Evolutionary conservation across 139 green algal genomes (phyloP), one percentile per base, ranked within the genome.

Genomic region (Desmodesmus armatus): DNA sequence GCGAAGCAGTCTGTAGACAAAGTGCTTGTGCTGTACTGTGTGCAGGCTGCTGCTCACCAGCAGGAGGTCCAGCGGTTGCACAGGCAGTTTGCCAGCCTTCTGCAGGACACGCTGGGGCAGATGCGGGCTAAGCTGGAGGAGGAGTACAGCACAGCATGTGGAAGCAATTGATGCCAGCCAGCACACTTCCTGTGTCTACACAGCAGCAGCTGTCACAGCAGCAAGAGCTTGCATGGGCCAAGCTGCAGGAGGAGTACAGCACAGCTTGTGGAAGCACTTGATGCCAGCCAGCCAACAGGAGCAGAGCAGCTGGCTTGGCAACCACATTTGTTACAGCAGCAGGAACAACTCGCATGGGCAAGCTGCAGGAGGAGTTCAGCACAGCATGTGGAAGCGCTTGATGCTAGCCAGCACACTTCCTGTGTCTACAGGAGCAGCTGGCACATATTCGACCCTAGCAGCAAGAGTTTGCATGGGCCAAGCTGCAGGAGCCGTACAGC

Each of bases 281-380:
- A n/a, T n/a, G n/a, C n/a, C n/a, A n/a, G n/a, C n/a, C n/a, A n/a
- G n/a, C n/a, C n/a, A n/a, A n/a, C n/a, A n/a, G n/a, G n/a, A n/a
- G n/a, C n/a, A n/a, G n/a, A n/a, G n/a, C n/a, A n/a, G n/a, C n/a
- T n/a, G n/a, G n/a, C n/a, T n/a, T n/a, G n/a, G n/a, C n/a, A n/a
- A n/a, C n/a, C n/a, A n/a, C n/a, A n/a, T n/a, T n/a, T n/a, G n/a
- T n/a, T n/a, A n/a, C n/a, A n/a, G n/a, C n/a, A n/a, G n/a, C n/a
- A n/a, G n/a, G n/a, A n/a, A n/a, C n/a, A n/a, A n/a, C n/a, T n/a
- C n/a, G n/a, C n/a, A n/a, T n/a, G 11, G 55, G 37, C 3, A 23
- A 55, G 3, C 76, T 82, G 37, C 55, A 82, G 76, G 37, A 71
- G 76, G 37, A 82, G 76, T 37, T 72, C 39, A 37, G 23, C 37